Conservation (phyloP, 202 grass and related monocot species). For the Panicum hallii region DNA sequence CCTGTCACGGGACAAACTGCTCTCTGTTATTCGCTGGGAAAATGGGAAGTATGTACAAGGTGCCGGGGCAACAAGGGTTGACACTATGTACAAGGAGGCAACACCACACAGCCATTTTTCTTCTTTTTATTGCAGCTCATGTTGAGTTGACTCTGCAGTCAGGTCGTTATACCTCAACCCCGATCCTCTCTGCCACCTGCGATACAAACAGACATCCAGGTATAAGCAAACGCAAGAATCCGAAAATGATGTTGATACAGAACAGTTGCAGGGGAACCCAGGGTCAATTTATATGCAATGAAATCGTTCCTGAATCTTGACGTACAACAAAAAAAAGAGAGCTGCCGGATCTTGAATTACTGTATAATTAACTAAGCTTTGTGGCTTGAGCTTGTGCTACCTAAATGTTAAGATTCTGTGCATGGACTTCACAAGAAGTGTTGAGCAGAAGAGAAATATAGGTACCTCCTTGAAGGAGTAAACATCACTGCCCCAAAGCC, state of each 20-base stretch:
- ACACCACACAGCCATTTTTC: background rate
- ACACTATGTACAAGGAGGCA: constrained; percentile 41
- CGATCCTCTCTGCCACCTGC: constrained; percentile 90
- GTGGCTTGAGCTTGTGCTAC: background rate
- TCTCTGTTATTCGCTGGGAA: constrained; percentile 22
- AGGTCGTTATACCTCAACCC: constrained; percentile 51
- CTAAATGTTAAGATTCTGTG: background rate
- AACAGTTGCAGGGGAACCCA: background rate
- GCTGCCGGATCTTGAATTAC: background rate
- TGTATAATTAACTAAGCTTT: background rate
- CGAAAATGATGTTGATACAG: background rate
- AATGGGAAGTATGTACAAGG: constrained; percentile 50
- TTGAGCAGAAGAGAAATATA: constrained; percentile 25
- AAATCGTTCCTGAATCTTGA: background rate
- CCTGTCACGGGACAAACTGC: constrained; percentile 4
- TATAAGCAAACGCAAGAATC: background rate
- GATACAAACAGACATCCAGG: background rate
- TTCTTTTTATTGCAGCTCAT: constrained; percentile 22
- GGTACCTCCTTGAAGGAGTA: constrained; percentile 97
- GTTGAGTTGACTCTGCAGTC: background rate
- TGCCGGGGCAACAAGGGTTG: constrained; percentile 25
- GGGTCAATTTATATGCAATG: background rate
- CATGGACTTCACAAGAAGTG: background rate
- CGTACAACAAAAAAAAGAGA: background rate
- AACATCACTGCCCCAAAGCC: constrained; percentile 97